phyloP scores from a whole-genome alignment of 2,329 filamentous ascomycete species.

The Bipolaris victoriae region DNA sequence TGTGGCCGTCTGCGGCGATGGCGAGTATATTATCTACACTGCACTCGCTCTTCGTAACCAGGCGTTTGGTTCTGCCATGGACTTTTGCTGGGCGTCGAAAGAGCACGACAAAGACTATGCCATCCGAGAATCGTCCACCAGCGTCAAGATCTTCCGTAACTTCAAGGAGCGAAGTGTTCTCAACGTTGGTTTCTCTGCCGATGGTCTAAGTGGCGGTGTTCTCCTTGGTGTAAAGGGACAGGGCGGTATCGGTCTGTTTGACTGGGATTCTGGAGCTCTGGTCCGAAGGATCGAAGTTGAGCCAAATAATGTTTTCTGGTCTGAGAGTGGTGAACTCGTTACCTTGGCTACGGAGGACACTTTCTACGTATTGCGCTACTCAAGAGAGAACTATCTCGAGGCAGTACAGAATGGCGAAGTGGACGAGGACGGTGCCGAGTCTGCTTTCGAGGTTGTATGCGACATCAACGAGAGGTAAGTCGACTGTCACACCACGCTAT shows the following conservation, averaged over 20 bases:
- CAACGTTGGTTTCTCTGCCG: slow-evolving; percentile 93
- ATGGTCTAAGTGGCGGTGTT: slow-evolving; percentile 86
- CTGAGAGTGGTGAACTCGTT: slow-evolving; percentile 92
- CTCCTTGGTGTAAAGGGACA: slow-evolving; percentile 93
- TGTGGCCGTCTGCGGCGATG: slow-evolving; percentile 89
- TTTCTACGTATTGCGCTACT: slow-evolving; percentile 93
- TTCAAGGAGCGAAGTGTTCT: slow-evolving; percentile 94
- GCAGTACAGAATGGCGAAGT: slow-evolving; percentile 81
- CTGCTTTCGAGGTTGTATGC: slow-evolving; percentile 94
- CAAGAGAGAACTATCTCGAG: slow-evolving; percentile 83
- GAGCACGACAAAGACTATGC: slow-evolving; percentile 99
- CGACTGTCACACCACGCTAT: slow-evolving; percentile 19
- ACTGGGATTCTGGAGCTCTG: slow-evolving; percentile 89
- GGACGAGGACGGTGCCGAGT: slow-evolving; percentile 90
- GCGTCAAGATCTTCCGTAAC: slow-evolving; percentile 97
- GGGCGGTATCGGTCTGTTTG: slow-evolving; percentile 93
- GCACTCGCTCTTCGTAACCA: slow-evolving; percentile 97
- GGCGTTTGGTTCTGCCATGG: slow-evolving; percentile 90
- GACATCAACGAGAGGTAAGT: slow-evolving; percentile 86
- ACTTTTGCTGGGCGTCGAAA: slow-evolving; percentile 97
- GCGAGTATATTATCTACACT: slow-evolving; percentile 99
- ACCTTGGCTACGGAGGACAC: slow-evolving; percentile 92
- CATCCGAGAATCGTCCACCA: slow-evolving; percentile 91
- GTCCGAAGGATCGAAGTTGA: slow-evolving; percentile 90
- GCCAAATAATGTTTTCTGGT: slow-evolving; percentile 85